Percentiles rank a stretch among this genome's conserved stretches.
Evolutionary conservation across 768 basidiomycete genomes (phyloP).

Genomic region (Trametes cinnabarina): DNA sequence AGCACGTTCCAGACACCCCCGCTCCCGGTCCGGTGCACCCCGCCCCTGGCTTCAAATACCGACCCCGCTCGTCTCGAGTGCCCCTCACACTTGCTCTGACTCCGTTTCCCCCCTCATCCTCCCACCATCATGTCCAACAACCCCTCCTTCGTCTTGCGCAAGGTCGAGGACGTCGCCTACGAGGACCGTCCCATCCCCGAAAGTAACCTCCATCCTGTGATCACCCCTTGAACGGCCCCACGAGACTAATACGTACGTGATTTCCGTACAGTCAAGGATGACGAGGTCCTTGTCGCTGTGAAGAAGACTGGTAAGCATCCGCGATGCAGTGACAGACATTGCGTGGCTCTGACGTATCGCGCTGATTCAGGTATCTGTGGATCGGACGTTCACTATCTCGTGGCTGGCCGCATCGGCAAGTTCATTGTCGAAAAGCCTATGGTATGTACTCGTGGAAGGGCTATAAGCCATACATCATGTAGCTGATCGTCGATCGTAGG

Average conservation of each 20-base stretch:
- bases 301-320: slow-evolving; percentile 82
- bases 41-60: slow-evolving; percentile 17
- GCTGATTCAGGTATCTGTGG: slow-evolving; percentile 74
- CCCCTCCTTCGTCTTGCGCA: slow-evolving; percentile 74
- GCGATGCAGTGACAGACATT: background rate
- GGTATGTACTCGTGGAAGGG: slow-evolving; percentile 39
- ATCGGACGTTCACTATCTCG: slow-evolving; percentile 83
- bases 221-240: background rate
- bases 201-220: slow-evolving; percentile 35
- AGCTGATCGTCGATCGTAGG: slow-evolving; percentile 42
- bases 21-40: slow-evolving; percentile 20
- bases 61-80: background rate
- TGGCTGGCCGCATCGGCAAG: slow-evolving; percentile 77
- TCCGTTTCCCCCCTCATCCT: slow-evolving; percentile 1
- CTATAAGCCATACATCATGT: background rate
- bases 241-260: background rate
- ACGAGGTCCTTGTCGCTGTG: slow-evolving; percentile 85
- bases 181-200: slow-evolving; percentile 77
- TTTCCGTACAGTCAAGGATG: slow-evolving; percentile 49
- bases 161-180: slow-evolving; percentile 64
- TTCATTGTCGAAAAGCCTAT: slow-evolving; percentile 80
- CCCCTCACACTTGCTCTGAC: background rate
- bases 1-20: slow-evolving; percentile 19
- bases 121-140: slow-evolving; percentile 61
- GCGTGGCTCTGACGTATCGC: background rate